Percentiles rank a stretch among this genome's conserved stretches.
Conservation (phyloP, 352 stramenopile genomes). For the Pythium grandisporangium region DNA sequence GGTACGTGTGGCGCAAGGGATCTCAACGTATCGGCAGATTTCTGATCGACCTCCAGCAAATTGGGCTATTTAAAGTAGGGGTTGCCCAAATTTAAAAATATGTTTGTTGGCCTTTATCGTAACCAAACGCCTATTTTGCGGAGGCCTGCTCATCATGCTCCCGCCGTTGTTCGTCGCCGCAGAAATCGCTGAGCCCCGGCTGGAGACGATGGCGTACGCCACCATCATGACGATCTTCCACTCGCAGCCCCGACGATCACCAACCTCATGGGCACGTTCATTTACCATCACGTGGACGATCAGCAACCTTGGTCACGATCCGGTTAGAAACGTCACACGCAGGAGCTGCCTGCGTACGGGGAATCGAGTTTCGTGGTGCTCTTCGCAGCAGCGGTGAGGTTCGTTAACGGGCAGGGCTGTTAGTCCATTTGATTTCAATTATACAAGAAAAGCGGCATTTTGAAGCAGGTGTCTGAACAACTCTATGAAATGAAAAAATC, state of each 20-base stretch:
- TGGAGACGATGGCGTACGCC: background rate
- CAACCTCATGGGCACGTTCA: slow-evolving; percentile 2
- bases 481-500: no score
- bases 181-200: slow-evolving; percentile 1
- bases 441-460: slow-evolving; percentile 4
- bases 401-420: slow-evolving; percentile 5
- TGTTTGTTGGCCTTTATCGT: no score
- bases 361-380: background rate
- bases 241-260: background rate
- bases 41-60: no score
- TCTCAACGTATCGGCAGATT: no score
- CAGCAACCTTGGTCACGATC: slow-evolving; percentile 4
- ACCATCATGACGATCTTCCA: slow-evolving; percentile 1
- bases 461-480: no score
- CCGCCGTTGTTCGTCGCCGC: background rate
- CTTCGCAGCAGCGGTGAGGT: background rate
- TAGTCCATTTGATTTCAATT: slow-evolving; percentile 8
- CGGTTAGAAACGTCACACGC: slow-evolving; percentile 8
- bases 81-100: no score
- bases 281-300: background rate
- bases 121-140: no score
- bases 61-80: no score
- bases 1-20: no score
- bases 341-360: background rate
- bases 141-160: background rate